These are phyloP conservation scores for Vanrija sp. DNA, from an alignment of 1,284 basidiomycete genomes.

Conservation along the genomic window DNA sequence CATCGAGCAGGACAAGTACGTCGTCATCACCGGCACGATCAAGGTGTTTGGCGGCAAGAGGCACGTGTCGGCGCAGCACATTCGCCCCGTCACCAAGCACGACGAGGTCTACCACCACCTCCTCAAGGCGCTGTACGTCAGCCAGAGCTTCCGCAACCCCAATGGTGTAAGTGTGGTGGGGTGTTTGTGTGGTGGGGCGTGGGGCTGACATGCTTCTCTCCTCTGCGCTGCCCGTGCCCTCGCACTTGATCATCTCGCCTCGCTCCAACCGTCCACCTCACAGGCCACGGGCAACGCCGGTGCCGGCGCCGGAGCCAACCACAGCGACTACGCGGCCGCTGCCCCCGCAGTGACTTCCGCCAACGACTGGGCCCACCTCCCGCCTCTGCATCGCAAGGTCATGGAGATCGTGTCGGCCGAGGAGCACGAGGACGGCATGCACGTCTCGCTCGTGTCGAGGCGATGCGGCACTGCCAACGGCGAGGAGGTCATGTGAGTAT, in stretches of 20 bases:
- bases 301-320: constrained; percentile 4
- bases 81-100: constrained; percentile 65
- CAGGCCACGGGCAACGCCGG: constrained; percentile 4
- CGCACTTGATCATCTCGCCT: background rate
- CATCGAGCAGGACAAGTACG: constrained; percentile 62
- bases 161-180: constrained; percentile 33
- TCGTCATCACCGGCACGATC: constrained; percentile 83
- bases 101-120: constrained; percentile 82
- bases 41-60: constrained; percentile 80
- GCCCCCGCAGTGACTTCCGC: constrained; percentile 8
- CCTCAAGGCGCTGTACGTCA: constrained; percentile 57
- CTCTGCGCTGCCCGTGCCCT: background rate
- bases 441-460: constrained; percentile 58
- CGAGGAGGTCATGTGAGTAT: constrained; percentile 50
- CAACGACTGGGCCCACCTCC: constrained; percentile 55
- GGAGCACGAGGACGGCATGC: constrained; percentile 56
- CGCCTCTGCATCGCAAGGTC: constrained; percentile 61
- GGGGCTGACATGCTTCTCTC: background rate
- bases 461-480: constrained; percentile 25
- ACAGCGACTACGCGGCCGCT: constrained; percentile 37
- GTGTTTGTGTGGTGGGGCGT: constrained; percentile 14
- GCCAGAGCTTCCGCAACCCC: constrained; percentile 50
- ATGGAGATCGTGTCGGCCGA: constrained; percentile 57
- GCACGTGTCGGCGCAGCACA: constrained; percentile 71
- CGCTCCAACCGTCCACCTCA: background rate